A percentile compares a stretch with the other conserved stretches of the same genome.
Conservation (phyloP, 75 land plant genomes). For the Chamaecyparis obtusa region DNA sequence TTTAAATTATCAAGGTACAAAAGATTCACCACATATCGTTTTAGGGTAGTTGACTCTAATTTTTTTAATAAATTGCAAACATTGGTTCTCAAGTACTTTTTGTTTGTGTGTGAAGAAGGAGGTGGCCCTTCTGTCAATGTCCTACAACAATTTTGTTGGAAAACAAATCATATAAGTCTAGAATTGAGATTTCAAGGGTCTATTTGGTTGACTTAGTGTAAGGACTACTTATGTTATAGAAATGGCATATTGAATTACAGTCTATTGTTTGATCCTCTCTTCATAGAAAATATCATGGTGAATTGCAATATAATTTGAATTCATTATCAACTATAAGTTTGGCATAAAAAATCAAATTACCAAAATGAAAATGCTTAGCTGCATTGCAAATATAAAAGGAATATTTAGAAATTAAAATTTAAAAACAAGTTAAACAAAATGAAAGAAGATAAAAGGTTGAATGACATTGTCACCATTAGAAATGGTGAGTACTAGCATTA, state of each 20-base stretch:
- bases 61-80: conserved; percentile 60
- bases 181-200: not conserved
- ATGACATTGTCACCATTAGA: no score
- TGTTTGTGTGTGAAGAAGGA: conserved; percentile 58
- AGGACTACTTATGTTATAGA: not conserved
- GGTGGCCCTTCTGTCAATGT: conserved; percentile 17
- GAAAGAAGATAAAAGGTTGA: no score
- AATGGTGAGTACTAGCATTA: no score
- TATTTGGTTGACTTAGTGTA: not conserved
- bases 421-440: no score
- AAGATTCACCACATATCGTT: not conserved
- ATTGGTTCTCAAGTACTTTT: conserved; percentile 78
- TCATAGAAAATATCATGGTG: no score
- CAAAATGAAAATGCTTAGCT: no score
- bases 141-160: not conserved
- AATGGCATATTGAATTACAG: not conserved
- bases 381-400: no score
- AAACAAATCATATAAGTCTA: not conserved
- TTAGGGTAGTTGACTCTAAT: not conserved
- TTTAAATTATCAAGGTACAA: not conserved
- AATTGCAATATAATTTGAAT: no score
- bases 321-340: no score
- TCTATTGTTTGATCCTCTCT: not conserved
- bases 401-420: no score
- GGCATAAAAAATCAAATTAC: no score